Base-by-base conservation (phyloP, 345 rosid species). In the Acer negundo region DNA sequence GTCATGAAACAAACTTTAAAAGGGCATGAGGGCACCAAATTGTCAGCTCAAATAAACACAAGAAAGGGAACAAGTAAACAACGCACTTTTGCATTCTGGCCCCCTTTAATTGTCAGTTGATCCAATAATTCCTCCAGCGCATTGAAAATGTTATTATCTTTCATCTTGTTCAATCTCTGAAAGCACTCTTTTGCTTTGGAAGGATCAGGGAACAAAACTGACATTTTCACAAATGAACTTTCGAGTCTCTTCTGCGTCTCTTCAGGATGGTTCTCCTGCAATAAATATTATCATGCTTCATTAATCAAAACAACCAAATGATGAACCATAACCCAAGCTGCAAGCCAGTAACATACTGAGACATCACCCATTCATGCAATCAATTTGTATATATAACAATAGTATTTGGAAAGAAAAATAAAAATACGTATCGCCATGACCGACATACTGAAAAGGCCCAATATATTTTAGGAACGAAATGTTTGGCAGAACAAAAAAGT, bases 161-260 rank as follows among this genome's bases (percentile, higher is more conserved):
- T 90, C 89, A 88, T 80, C 80, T 85, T 86, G 74, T 84, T 89
- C 85, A 95, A 77, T 73, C 84, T 89, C 80, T 87, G 77, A 84
- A 93, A 91, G 84, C 82, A 85, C 56, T 84, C 94, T 82, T 87
- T 93, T 67, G 99, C 94, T 84, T 89, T 87, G 51, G 83, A 84
- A 73, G 93, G 91, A 83, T 93, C 95, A 65, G 88, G 87, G 84
- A 93, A 95, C 77, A 80, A 89, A 55, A 91, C 83, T 78, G 99
- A 91, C 93, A 95, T 88, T 84, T 89, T 93, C 77, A 74, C 65
- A 63, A 90, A 86, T 75, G 75, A 84, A 76, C 75, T 79, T 75
- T 82, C 87, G 7, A 84, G 81, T 73, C 74, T 84, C 80, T 83
- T 77, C 82, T 83, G 82, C 74, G 74, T 79, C 79, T 92, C 94